Evolutionary conservation across 2,329 filamentous ascomycete species (phyloP), one percentile per base, ranked within the genome.

Genomic region (Trichothecium sympodiale): DNA sequence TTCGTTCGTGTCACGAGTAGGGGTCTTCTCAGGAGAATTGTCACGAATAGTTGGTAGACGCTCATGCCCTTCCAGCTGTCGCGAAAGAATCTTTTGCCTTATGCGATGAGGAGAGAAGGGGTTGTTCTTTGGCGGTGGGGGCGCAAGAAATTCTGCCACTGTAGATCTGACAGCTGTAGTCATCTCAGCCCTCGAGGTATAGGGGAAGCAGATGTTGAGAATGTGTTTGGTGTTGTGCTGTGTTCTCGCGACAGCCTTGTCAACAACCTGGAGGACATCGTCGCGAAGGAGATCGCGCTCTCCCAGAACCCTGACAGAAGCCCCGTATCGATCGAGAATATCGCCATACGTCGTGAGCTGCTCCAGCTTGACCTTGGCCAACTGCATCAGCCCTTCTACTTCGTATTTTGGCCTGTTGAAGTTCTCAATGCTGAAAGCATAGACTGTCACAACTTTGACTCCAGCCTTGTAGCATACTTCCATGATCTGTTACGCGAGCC

Each of bases 361-460:
- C 41, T 83, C 77, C 17, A 98, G 70, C 63, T 96, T 96, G 50
- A 91, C 77, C 65, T 94, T 95, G 41, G 89, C 89, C 70, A 98
- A 86, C 54, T 94, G 83, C 91, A 98, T 98, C 43, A 98, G 65
- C 20, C 86, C 88, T 53, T 95, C 87, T 8, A 98, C 91, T 58
- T 98, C 91, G 59, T 93, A 91, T 59, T 91, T 88, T 16, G 87
- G 89, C 5, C 91, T 79, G 57, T 96, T 94, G 67, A 94, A 98
- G 64, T 98, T 98, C 61, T 98, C 91, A 52, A 98, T 95, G 54
- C 86, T 94, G 62, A 98, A 98, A 13, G 91, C 91, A 57, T 96
- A 98, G 43, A 98, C 87, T 4, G 91, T 96, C 28, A 98, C 89
- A 8, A 94, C 86, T 57, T 91, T 89, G 43, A 98, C 89, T 37